A percentile compares a stretch with the other conserved stretches of the same genome.
Evolutionary conservation across 768 basidiomycete species (phyloP).

Genomic region (Tylopilus subfusipes): DNA sequence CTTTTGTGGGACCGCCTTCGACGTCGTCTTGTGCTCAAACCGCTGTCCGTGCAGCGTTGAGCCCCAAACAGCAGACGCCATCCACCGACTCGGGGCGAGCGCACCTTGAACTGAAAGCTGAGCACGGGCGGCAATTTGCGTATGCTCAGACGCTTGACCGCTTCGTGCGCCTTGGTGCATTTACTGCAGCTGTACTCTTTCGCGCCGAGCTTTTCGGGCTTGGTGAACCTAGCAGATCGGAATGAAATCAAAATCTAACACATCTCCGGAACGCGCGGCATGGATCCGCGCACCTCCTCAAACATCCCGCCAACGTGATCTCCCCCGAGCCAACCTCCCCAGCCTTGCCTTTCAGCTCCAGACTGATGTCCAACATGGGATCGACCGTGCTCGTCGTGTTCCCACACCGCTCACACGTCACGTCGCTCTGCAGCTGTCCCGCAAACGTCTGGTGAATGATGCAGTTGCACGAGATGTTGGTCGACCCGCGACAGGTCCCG

Average conservation of each 20-base stretch:
- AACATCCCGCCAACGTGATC: slow-evolving; percentile 69
- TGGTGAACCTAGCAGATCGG: slow-evolving; percentile 62
- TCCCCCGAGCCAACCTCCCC: slow-evolving; percentile 46
- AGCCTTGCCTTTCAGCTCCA: slow-evolving; percentile 67
- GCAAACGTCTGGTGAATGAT: slow-evolving; percentile 89
- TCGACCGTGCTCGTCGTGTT: slow-evolving; percentile 77
- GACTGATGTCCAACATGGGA: slow-evolving; percentile 86
- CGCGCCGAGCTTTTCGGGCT: slow-evolving; percentile 75
- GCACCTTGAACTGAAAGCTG: slow-evolving; percentile 89
- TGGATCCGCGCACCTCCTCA: slow-evolving; percentile 53
- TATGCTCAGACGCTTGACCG: slow-evolving; percentile 82
- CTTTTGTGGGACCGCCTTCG: slow-evolving; percentile 75
- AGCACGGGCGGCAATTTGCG: slow-evolving; percentile 83
- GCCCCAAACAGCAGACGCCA: background rate
- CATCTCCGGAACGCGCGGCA: background rate
- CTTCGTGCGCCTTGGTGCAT: slow-evolving; percentile 75
- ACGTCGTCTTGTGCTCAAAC: slow-evolving; percentile 81
- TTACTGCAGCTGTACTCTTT: slow-evolving; percentile 84
- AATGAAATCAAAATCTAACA: background rate
- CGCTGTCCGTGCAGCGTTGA: slow-evolving; percentile 46
- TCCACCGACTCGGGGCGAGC: background rate
- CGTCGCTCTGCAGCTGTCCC: slow-evolving; percentile 83
- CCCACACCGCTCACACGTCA: slow-evolving; percentile 82
- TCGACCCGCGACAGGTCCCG: slow-evolving; percentile 66
- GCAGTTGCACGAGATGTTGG: slow-evolving; percentile 80